Conservation (phyloP, 2,329 filamentous ascomycete species). For the Alternaria consortialis region DNA sequence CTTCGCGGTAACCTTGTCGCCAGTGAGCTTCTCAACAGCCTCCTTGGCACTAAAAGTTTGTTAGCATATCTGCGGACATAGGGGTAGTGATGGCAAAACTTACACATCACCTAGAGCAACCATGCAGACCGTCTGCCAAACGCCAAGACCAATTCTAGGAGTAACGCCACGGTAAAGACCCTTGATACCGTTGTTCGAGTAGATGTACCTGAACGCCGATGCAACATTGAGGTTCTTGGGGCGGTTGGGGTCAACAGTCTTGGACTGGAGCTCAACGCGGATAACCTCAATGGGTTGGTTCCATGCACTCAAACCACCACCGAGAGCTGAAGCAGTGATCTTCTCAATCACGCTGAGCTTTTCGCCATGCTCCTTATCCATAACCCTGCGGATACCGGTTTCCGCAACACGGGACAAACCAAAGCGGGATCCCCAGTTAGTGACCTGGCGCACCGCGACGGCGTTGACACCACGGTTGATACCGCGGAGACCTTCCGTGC, state of each 20-base stretch:
- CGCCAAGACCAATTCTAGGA: constrained; percentile 90
- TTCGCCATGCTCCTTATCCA: constrained; percentile 80
- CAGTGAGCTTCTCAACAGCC: constrained; percentile 70
- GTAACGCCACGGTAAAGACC: constrained; percentile 96
- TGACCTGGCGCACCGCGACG: constrained; percentile 98
- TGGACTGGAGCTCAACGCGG: constrained; percentile 99
- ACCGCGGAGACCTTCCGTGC: constrained; percentile 88
- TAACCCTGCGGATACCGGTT: constrained; percentile 80
- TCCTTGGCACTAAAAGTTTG: constrained; percentile 66
- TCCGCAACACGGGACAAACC: constrained; percentile 92
- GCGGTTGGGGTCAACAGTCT: constrained; percentile 95
- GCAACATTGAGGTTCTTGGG: constrained; percentile 99
- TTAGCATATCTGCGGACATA: constrained; percentile 27
- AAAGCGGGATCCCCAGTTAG: constrained; percentile 98
- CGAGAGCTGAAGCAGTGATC: constrained; percentile 83
- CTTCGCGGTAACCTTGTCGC: constrained; percentile 70
- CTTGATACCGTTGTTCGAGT: constrained; percentile 84
- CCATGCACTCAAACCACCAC: constrained; percentile 96
- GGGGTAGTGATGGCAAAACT: constrained; percentile 55
- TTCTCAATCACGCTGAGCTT: constrained; percentile 86
- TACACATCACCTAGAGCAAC: constrained; percentile 98
- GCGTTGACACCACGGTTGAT: constrained; percentile 99
- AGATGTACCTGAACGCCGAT: constrained; percentile 85
- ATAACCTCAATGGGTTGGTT: constrained; percentile 99
- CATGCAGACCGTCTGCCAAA: constrained; percentile 99